phyloP scores from a whole-genome alignment of 805 yeast species.

The Debaryomyces maramus region DNA sequence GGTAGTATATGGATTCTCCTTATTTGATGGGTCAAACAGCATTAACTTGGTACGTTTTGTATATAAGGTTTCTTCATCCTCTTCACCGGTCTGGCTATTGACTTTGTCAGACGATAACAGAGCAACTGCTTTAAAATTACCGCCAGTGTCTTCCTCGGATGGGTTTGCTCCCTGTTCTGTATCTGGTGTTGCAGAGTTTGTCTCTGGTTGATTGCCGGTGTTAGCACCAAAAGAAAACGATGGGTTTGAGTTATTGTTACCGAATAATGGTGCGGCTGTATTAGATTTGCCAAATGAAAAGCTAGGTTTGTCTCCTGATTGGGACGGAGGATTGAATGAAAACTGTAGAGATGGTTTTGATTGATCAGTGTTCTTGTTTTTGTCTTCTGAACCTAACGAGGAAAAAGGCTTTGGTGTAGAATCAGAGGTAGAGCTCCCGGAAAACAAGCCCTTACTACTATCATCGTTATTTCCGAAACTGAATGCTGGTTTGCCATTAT shows the following conservation, averaged over 20 bases:
- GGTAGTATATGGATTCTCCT: constrained; percentile 51
- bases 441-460: constrained; percentile 5
- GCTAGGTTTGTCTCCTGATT: constrained; percentile 7
- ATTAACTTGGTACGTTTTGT: constrained; percentile 72
- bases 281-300: constrained; percentile 13
- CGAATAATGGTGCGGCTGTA: constrained; percentile 2
- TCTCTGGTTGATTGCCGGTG: constrained; percentile 14
- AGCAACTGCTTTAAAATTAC: constrained; percentile 43
- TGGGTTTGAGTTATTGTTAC: constrained; percentile 5
- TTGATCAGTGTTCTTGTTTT: constrained; percentile 8
- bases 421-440: constrained; percentile 5
- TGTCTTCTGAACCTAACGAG: constrained; percentile 16
- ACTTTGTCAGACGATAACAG: constrained; percentile 45
- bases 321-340: constrained; percentile 21
- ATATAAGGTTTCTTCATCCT: constrained; percentile 64
- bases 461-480: constrained; percentile 7
- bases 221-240: constrained; percentile 19
- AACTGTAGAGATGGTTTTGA: constrained; percentile 21
- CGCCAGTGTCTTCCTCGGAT: constrained; percentile 45
- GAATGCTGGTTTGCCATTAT: constrained; percentile 8
- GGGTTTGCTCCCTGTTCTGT: constrained; percentile 14
- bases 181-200: constrained; percentile 23
- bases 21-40: constrained; percentile 54
- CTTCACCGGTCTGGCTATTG: constrained; percentile 75
- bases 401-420: constrained; percentile 18